These are phyloP conservation scores for Fomitopsis serialis DNA, from an alignment of 768 basidiomycete genomes.

Conservation along the genomic window DNA sequence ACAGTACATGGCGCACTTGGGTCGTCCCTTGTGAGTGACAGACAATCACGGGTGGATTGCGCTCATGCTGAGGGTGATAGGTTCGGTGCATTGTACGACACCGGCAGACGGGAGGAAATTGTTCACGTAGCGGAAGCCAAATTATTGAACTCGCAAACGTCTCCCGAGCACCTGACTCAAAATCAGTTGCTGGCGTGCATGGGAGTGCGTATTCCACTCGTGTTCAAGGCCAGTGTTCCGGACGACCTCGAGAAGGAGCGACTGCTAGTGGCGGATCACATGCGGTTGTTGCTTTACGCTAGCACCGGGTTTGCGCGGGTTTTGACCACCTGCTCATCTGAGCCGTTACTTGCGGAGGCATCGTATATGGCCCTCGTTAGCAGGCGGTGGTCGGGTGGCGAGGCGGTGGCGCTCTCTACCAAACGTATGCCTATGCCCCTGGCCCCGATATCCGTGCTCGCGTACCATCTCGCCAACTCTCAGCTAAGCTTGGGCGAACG, in stretches of 20 bases:
- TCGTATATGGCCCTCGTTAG: constrained; percentile 13
- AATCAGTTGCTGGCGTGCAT: constrained; percentile 9
- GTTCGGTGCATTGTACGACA: constrained; percentile 12
- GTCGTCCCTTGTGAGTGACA: constrained; percentile 22
- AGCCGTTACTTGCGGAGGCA: constrained; percentile 26
- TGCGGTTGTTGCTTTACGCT: constrained; percentile 24
- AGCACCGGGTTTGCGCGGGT: constrained; percentile 12
- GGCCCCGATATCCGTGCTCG: not conserved
- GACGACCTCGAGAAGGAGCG: constrained; percentile 9
- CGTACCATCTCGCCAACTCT: not conserved
- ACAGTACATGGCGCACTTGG: constrained; percentile 16
- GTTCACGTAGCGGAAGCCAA: constrained; percentile 7
- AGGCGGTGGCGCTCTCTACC: not conserved
- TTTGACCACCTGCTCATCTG: constrained; percentile 21
- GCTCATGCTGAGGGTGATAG: not conserved
- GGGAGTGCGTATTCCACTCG: constrained; percentile 20
- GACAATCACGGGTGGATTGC: not conserved
- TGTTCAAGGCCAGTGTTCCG: constrained; percentile 14
- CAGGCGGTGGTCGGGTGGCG: not conserved
- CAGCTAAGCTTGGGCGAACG: constrained; percentile 17
- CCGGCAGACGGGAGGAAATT: constrained; percentile 1
- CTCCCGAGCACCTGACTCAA: not conserved
- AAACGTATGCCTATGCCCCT: no score
- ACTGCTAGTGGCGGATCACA: constrained; percentile 26
- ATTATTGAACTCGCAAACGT: not conserved